Percentiles rank a stretch among this genome's conserved stretches.
Evolutionary conservation across 202 grass and related monocot species (phyloP).

Genomic region (Zizania palustris): DNA sequence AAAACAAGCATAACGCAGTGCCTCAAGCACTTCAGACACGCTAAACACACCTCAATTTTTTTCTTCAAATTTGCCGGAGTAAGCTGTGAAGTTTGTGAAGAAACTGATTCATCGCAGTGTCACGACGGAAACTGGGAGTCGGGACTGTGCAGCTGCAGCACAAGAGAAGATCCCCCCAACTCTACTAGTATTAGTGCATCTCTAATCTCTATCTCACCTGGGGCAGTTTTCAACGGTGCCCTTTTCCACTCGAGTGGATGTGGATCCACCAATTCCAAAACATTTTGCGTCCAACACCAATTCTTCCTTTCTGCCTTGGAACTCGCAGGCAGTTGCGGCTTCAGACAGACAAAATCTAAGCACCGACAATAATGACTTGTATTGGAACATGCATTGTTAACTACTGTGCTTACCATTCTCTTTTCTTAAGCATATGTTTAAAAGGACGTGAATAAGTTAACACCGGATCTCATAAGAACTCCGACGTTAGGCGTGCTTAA

Average conservation of each 20-base stretch:
- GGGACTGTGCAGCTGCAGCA: not conserved
- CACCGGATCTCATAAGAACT: too few relatives aligned
- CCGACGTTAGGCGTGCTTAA: too few relatives aligned
- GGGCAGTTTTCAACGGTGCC: not conserved
- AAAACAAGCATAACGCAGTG: not conserved
- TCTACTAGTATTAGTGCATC: not conserved
- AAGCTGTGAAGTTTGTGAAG: not conserved
- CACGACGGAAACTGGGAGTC: not conserved
- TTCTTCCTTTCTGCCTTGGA: too few relatives aligned
- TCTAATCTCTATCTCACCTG: not conserved
- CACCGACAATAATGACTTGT: too few relatives aligned
- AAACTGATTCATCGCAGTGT: not conserved
- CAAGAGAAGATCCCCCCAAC: not conserved
- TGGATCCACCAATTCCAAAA: not conserved
- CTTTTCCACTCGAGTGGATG: not conserved
- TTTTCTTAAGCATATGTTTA: too few relatives aligned
- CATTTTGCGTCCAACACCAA: not conserved
- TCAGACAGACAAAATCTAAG: too few relatives aligned
- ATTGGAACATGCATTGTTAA: too few relatives aligned
- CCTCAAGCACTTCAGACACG: not conserved
- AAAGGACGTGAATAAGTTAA: too few relatives aligned
- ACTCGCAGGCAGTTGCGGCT: too few relatives aligned
- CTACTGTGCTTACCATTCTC: too few relatives aligned
- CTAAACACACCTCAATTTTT: too few relatives aligned
- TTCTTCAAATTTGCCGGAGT: not conserved